Evolutionary conservation across 768 basidiomycete species (phyloP).

Genomic region (Lyophyllum semitale): DNA sequence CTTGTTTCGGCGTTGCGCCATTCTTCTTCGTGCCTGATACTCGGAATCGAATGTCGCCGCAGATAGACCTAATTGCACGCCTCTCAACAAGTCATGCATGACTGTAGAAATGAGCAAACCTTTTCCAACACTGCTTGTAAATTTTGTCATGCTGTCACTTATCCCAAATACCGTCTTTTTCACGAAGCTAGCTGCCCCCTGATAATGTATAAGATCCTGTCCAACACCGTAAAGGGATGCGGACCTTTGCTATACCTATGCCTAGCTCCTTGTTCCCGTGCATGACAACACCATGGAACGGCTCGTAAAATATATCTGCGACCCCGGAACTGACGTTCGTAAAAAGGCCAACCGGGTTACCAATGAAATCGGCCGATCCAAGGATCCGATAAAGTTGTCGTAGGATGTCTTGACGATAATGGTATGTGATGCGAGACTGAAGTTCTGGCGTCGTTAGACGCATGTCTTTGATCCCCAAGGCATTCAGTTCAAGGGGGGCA

Average conservation of each 20-base stretch:
- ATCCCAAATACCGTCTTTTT: constrained; percentile 99
- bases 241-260: constrained; percentile 90
- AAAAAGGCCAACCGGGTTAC: constrained; percentile 96
- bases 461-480: constrained; percentile 92
- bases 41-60: constrained; percentile 97
- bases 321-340: constrained; percentile 98
- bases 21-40: constrained; percentile 86
- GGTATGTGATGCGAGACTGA: constrained; percentile 80
- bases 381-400: constrained; percentile 95
- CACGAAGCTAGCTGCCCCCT: constrained; percentile 97
- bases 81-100: neutral
- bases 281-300: constrained; percentile 95
- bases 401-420: constrained; percentile 91
- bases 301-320: constrained; percentile 98
- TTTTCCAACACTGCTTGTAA: constrained; percentile 97
- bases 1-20: constrained; percentile 90
- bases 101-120: constrained; percentile 42
- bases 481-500: constrained; percentile 92
- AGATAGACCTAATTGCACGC: constrained; percentile 68
- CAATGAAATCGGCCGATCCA: constrained; percentile 97
- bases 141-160: constrained; percentile 95
- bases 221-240: neutral
- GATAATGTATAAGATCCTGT: constrained; percentile 1
- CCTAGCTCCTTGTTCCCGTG: constrained; percentile 95
- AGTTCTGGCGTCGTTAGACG: constrained; percentile 84